Base-by-base conservation (phyloP, 257 asterid genomes). In the Mentha longifolia region DNA sequence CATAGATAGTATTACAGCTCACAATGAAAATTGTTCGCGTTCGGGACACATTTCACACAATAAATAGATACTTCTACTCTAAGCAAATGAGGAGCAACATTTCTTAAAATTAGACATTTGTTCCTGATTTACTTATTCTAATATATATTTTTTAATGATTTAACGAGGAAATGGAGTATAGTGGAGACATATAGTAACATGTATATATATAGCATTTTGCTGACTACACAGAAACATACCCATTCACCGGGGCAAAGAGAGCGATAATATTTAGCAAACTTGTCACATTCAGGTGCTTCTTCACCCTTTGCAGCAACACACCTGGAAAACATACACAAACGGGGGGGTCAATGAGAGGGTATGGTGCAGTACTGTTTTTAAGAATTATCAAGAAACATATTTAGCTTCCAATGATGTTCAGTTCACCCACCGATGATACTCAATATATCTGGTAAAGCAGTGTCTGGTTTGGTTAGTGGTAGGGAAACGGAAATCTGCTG, bases 201-300 rank as follows among this genome's bases (percentile, higher is more conserved):
- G 42, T 9, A 45, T 63, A 39, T 31, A 50, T 17, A 37, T 37
- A 28, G 52, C 45, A 49, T 58, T 56, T 12, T 7, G 31, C 14
- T 3, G 0, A 51, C 46, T 22, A 35, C 59, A 64, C 19, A 64
- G 46, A 16, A 72, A 72, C 84, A 47, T 91, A 94, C 99, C 99
- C 99, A 91, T 94, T 94, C 99, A 58, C 95, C 92, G 0, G 99
- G 99, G 77, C 99, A 94, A 65, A 94, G 95, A 77, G 97, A 67
- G 45, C 99, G 96, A 65, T 94, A 91, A 72, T 91, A 94, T 70
- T 94, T 94, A 56, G 97, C 98, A 63, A 94, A 94, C 87, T 89
- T 91, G 74, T 94, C 86, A 67, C 99, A 94, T 79, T 94, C 97
- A 0, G 96, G 84, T 37, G 99, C 98, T 72, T 74, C 95, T 28